Percentiles rank a stretch among this genome's conserved stretches.
phyloP scores from a whole-genome alignment of 2,329 filamentous ascomycete genomes.

The Knoxdaviesia proteae region DNA sequence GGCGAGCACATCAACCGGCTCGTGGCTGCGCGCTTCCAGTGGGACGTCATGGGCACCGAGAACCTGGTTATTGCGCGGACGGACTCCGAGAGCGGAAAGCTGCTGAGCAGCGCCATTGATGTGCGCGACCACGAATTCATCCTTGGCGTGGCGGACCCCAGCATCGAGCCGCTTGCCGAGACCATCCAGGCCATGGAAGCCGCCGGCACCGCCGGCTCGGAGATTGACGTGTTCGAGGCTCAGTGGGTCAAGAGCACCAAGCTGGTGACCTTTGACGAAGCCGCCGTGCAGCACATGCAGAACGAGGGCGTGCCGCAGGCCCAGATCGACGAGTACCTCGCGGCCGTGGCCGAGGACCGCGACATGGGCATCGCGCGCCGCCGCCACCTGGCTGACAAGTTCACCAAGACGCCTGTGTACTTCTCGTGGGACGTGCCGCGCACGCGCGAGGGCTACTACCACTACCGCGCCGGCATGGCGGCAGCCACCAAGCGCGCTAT shows the following conservation, averaged over 20 bases:
- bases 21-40: conserved; percentile 81
- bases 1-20: conserved; percentile 94
- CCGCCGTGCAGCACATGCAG: conserved; percentile 54
- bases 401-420: conserved; percentile 46
- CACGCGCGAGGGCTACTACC: conserved; percentile 85
- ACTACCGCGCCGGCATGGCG: conserved; percentile 64
- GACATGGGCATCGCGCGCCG: conserved; percentile 64
- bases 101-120: conserved; percentile 80
- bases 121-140: conserved; percentile 95
- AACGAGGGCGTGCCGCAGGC: conserved; percentile 40
- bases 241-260: conserved; percentile 73
- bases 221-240: conserved; percentile 74
- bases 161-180: conserved; percentile 67
- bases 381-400: conserved; percentile 46
- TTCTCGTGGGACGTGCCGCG: conserved; percentile 87
- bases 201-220: conserved; percentile 50
- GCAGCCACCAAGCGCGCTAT: conserved; percentile 87
- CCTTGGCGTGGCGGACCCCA: conserved; percentile 56
- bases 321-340: conserved; percentile 47
- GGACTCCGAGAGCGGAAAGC: conserved; percentile 80
- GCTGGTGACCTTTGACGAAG: conserved; percentile 82
- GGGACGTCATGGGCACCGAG: conserved; percentile 94
- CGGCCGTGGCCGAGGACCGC: conserved; percentile 37
- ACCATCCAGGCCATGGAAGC: conserved; percentile 79
- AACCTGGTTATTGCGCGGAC: conserved; percentile 89